Conservation (phyloP, 2,329 filamentous ascomycete genomes). For the Pseudogymnoascus sp. region DNA sequence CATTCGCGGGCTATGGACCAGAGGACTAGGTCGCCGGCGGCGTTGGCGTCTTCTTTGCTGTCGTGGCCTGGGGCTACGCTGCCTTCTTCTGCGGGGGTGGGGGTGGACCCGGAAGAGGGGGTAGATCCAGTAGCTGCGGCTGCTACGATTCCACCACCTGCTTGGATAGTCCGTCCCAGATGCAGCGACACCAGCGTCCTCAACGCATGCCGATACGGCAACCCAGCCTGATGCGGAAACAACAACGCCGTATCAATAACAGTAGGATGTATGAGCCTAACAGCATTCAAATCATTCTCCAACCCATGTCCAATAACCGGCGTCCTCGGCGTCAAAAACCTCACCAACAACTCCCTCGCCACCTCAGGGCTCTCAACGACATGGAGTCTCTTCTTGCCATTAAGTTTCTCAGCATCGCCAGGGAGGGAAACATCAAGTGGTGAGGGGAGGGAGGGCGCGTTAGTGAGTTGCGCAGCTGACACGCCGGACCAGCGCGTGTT, state of each 20-base stretch:
- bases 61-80: constrained; percentile 53
- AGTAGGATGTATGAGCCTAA: constrained; percentile 74
- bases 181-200: constrained; percentile 62
- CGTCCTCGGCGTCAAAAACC: constrained; percentile 64
- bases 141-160: constrained; percentile 39
- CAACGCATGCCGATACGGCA: constrained; percentile 72
- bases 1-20: constrained; percentile 63
- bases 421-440: constrained; percentile 14
- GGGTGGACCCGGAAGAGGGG: background rate
- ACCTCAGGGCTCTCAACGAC: constrained; percentile 67
- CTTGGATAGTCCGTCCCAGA: constrained; percentile 71
- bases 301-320: constrained; percentile 87
- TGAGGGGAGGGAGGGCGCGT: constrained; percentile 50
- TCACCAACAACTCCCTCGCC: constrained; percentile 71
- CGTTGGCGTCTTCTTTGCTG: constrained; percentile 81
- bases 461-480: constrained; percentile 63
- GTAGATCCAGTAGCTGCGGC: constrained; percentile 18
- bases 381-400: constrained; percentile 42
- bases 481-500: constrained; percentile 92
- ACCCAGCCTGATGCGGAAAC: constrained; percentile 66
- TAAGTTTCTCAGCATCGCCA: constrained; percentile 17
- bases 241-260: constrained; percentile 80
- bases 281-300: constrained; percentile 87
- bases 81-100: too few species aligned
- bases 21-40: constrained; percentile 78